Conservation (phyloP, 768 basidiomycete genomes). For the Suillus clintonianus region DNA sequence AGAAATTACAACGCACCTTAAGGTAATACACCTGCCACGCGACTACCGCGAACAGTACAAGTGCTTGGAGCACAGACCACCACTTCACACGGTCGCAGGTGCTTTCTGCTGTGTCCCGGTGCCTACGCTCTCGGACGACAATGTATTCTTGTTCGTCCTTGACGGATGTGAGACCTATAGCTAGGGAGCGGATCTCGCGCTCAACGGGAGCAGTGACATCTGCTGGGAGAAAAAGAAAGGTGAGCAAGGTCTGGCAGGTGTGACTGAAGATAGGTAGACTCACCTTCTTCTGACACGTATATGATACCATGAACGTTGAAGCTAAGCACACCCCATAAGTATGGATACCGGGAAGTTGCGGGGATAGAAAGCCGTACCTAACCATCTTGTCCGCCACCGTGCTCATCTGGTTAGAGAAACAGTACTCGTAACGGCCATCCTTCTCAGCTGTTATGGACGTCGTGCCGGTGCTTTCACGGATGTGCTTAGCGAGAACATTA, state of each 20-base stretch:
- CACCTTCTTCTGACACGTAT: slow-evolving; percentile 89
- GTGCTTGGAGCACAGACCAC: slow-evolving; percentile 94
- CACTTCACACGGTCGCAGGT: slow-evolving; percentile 96
- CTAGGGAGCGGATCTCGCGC: slow-evolving; percentile 86
- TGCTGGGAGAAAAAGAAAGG: slow-evolving; percentile 22
- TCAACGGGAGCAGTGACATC: slow-evolving; percentile 94
- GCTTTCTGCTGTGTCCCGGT: slow-evolving; percentile 92
- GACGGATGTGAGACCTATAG: slow-evolving; percentile 80
- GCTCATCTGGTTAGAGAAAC: slow-evolving; percentile 99
- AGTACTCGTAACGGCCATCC: slow-evolving; percentile 91
- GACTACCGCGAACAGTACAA: slow-evolving; percentile 86
- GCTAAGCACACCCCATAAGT: slow-evolving; percentile 40
- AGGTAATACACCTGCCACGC: slow-evolving; percentile 98
- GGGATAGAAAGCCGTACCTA: slow-evolving; percentile 49
- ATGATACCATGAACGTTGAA: slow-evolving; percentile 99
- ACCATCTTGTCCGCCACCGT: slow-evolving; percentile 94
- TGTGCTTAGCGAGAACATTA: slow-evolving; percentile 70
- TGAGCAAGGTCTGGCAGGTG: neutral
- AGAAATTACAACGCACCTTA: slow-evolving; percentile 52
- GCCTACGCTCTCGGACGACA: slow-evolving; percentile 87
- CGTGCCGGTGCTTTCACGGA: slow-evolving; percentile 87
- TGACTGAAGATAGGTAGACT: slow-evolving; percentile 17
- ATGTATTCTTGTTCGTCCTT: slow-evolving; percentile 99
- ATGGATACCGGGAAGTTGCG: neutral
- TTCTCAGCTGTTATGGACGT: slow-evolving; percentile 82